These are phyloP conservation scores for Solanum piurae DNA, from an alignment of 257 asterid species.

Conservation along the genomic window DNA sequence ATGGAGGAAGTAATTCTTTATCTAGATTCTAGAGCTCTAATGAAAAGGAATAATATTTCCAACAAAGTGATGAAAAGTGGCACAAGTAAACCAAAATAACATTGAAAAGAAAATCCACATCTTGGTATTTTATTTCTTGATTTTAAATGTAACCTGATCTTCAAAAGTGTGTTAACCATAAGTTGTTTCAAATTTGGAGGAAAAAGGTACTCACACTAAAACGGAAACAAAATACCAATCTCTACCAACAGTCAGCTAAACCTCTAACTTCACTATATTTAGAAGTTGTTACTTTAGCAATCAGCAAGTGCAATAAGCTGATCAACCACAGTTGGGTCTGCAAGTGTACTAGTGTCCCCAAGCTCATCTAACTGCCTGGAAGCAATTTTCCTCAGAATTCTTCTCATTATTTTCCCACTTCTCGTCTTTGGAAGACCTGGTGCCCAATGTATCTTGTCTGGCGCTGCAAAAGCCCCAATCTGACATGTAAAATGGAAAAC, in stretches of 20 bases:
- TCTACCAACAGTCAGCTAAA: neutral
- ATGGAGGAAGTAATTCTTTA: neutral
- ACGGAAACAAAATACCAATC: neutral
- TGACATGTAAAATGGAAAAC: slow-evolving; percentile 3
- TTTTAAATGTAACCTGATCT: neutral
- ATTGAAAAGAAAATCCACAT: neutral
- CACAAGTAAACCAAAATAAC: neutral
- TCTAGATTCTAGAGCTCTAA: neutral
- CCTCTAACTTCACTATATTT: neutral
- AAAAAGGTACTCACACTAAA: neutral
- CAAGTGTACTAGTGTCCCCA: slow-evolving; percentile 92
- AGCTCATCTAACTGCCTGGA: slow-evolving; percentile 86
- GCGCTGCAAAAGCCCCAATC: slow-evolving; percentile 98
- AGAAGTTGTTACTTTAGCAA: slow-evolving; percentile 11
- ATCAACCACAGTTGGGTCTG: slow-evolving; percentile 89
- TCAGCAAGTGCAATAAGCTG: slow-evolving; percentile 83
- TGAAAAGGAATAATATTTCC: neutral
- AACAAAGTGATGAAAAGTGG: neutral
- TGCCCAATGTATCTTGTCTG: slow-evolving; percentile 94
- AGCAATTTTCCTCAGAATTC: slow-evolving; percentile 88
- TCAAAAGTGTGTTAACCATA: neutral
- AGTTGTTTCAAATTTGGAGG: neutral
- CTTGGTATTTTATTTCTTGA: neutral
- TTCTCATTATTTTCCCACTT: slow-evolving; percentile 97
- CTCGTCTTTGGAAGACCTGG: slow-evolving; percentile 98